These are phyloP conservation scores for Plenodomus biglobosus DNA, from an alignment of 2,329 filamentous ascomycete species.

Conservation along the genomic window DNA sequence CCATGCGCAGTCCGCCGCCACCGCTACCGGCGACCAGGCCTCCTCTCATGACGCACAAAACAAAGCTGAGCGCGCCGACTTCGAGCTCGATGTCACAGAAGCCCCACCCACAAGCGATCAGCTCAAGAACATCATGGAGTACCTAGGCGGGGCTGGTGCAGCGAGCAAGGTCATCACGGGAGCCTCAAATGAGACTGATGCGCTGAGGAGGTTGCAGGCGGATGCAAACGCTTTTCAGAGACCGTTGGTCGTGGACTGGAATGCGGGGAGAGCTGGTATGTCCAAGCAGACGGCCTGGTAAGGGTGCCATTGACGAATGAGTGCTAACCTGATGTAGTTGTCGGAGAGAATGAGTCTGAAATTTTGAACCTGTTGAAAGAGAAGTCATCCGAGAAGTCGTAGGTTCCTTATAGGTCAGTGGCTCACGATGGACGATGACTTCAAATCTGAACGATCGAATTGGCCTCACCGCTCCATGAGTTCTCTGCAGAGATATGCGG, in stretches of 20 bases:
- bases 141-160: conserved; percentile 63
- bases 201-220: conserved; percentile 75
- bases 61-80: conserved; percentile 64
- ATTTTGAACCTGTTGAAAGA: conserved; percentile 78
- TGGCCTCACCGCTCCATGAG: conserved; percentile 6
- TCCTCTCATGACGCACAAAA: conserved; percentile 65
- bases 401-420: neutral
- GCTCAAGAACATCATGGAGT: conserved; percentile 80
- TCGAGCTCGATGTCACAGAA: conserved; percentile 85
- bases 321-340: conserved; percentile 46
- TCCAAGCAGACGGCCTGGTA: conserved; percentile 1
- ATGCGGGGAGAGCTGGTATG: conserved; percentile 75
- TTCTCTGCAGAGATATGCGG: neutral
- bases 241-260: conserved; percentile 94
- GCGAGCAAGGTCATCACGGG: conserved; percentile 70
- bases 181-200: conserved; percentile 73
- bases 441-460: neutral
- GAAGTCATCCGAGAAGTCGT: conserved; percentile 40
- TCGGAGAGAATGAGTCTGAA: conserved; percentile 81
- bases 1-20: conserved; percentile 67
- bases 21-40: conserved; percentile 74
- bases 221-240: conserved; percentile 68
- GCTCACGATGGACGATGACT: neutral
- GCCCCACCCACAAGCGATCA: conserved; percentile 78
- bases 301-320: neutral